Evolutionary conservation across 352 stramenopile species (phyloP), one percentile per base, ranked within the genome.

Genomic region (Phytophthora nicotianae): DNA sequence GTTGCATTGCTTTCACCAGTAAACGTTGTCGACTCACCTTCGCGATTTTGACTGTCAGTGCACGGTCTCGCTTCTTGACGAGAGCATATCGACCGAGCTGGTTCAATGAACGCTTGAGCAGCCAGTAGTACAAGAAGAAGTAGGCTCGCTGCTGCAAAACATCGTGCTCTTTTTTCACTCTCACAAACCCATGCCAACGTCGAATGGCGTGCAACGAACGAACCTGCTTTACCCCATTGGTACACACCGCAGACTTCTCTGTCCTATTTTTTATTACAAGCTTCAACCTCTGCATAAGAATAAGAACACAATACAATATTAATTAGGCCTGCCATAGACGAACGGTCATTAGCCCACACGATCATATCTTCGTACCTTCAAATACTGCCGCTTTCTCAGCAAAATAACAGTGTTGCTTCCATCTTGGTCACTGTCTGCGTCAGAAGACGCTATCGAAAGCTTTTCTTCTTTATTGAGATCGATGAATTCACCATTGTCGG

Each of bases 51-150:
- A 70, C 43, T 13, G 17, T 56, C 24, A 74, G 9, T 23, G 35
- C n/a, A 9, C 20, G 40, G 7, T 76, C 49, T 58, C 50, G 35
- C 24, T 53, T 61, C 24, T 68, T 68, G 21, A 65, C 5, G 6
- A 52, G 19, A 2, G 54, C 19, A 53, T 74, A 43, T 38, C 37
- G 50, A 19, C 43, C 17, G 19, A 76, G 58, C 21, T 49, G 49
- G 9, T 13, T 54, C 19, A 76, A 24, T 1, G 68, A 74, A 1
- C 50, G 35, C 33, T 76, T 76, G 9, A 74, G 43, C 16, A 76
- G 26, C 42, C 59, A 72, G 14, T 74, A 76, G 16, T 76, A 76
- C 14, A 76, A 60, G 26, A 76, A 74, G 29, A 73, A 76, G 17
- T 71, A 70, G 10, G 68, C 58, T 11, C 59, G 68, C 14, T 71